These are phyloP conservation scores for Tuber calosporum DNA, from an alignment of 495 filamentous ascomycete species.

Conservation along the genomic window DNA sequence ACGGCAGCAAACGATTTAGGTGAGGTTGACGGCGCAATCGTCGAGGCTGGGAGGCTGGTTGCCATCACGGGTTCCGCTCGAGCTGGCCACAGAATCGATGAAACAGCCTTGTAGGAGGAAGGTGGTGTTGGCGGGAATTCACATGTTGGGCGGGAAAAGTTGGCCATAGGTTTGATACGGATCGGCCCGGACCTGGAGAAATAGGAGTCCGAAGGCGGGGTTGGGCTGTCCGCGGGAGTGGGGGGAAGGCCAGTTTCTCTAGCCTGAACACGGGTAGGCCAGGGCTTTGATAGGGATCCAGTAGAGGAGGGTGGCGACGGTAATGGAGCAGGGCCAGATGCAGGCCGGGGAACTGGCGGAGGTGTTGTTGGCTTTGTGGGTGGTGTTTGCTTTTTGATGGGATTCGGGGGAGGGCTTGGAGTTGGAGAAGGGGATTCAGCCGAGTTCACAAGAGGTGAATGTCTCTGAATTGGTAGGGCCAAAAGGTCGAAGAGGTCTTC, in stretches of 20 bases:
- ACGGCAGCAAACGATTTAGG: background rate
- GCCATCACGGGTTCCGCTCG: background rate
- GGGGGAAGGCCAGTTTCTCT: constrained; percentile 6
- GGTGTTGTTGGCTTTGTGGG: background rate
- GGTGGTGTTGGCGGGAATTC: background rate
- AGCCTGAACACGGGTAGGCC: background rate
- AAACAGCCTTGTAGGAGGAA: background rate
- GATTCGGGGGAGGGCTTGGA: background rate
- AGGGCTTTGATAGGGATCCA: constrained; percentile 18
- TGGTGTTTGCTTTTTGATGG: background rate
- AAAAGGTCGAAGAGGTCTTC: background rate
- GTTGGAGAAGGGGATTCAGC: background rate
- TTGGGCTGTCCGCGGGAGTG: constrained; percentile 18
- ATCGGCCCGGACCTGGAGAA: background rate
- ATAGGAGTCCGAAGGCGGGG: background rate
- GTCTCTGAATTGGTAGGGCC: background rate
- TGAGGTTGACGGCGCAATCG: background rate
- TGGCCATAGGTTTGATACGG: constrained; percentile 1
- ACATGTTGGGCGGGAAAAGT: background rate
- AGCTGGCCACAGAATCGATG: background rate
- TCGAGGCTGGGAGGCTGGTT: background rate
- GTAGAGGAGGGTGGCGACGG: constrained; percentile 11
- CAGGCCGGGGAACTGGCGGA: background rate
- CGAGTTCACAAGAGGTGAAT: background rate
- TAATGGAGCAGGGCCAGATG: constrained; percentile 18